A percentile compares a stretch with the other conserved stretches of the same genome.
phyloP scores from a whole-genome alignment of 1,139 yeast species.

The Eremothecium coryli region DNA sequence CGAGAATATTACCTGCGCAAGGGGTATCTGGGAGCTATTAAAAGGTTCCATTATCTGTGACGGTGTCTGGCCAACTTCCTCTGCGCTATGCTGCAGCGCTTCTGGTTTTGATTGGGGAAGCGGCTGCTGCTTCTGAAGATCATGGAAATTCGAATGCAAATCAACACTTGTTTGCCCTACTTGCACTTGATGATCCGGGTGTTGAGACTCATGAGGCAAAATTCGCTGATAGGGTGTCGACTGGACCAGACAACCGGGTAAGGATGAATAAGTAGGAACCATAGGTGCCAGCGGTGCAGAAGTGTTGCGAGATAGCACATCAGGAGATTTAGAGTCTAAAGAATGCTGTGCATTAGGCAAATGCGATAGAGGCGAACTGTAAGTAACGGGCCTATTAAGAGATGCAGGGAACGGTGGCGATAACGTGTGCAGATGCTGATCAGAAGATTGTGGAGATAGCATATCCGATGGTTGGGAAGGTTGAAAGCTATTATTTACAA shows the following conservation, averaged over 20 bases:
- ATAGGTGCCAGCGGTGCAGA: not conserved
- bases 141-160: too few species aligned
- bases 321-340: not conserved
- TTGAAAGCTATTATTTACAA: not conserved
- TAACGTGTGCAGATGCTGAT: not conserved
- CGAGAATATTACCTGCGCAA: constrained; percentile 14
- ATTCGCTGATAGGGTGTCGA: too few species aligned
- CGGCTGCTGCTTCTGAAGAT: constrained; percentile 15
- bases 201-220: too few species aligned
- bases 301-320: not conserved
- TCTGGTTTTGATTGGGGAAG: constrained; percentile 10
- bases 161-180: too few species aligned
- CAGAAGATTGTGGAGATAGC: not conserved
- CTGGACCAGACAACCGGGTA: too few species aligned
- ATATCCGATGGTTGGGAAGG: not conserved
- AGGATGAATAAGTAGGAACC: not conserved
- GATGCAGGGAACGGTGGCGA: too few species aligned
- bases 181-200: too few species aligned
- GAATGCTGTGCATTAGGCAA: not conserved
- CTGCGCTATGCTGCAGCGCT: not conserved
- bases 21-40: constrained; percentile 5
- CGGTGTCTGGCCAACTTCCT: not conserved
- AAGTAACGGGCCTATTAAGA: not conserved
- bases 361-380: not conserved
- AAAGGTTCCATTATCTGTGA: not conserved